phyloP scores from a whole-genome alignment of 1,139 yeast genomes.

The Yamadazyma kanchanaburiensis region DNA sequence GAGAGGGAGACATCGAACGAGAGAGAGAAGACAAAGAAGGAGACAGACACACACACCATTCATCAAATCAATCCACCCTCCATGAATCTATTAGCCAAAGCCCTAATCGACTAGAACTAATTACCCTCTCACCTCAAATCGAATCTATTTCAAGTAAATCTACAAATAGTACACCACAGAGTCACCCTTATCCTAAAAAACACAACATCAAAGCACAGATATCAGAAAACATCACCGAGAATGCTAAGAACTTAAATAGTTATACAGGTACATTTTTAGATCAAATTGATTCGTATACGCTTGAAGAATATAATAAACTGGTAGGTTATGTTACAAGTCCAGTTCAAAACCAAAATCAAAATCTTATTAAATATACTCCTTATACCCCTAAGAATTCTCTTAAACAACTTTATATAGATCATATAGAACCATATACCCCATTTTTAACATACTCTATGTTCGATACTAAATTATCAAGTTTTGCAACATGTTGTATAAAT shows the following conservation, averaged over 20 bases:
- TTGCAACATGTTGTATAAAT: slow-evolving; percentile 18
- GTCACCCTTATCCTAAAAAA: neutral
- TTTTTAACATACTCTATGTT: slow-evolving; percentile 14
- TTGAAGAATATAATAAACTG: slow-evolving; percentile 11
- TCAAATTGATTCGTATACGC: slow-evolving; percentile 11
- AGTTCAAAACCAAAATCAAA: neutral
- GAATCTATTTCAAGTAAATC: neutral
- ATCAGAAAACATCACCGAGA: slow-evolving; percentile 6
- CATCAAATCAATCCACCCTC: too few relatives aligned
- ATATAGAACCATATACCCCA: slow-evolving; percentile 19
- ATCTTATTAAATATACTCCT: neutral
- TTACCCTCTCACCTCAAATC: slow-evolving; percentile 1
- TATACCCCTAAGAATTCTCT: slow-evolving; percentile 1
- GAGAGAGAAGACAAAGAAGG: too few relatives aligned
- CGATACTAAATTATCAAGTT: slow-evolving; percentile 11
- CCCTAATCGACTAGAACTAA: too few relatives aligned
- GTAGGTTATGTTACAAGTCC: slow-evolving; percentile 1
- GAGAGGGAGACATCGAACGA: too few relatives aligned
- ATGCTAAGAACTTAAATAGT: slow-evolving; percentile 9
- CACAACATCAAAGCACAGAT: slow-evolving; percentile 1
- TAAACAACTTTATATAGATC: slow-evolving; percentile 11
- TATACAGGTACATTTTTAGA: slow-evolving; percentile 17
- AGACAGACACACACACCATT: too few relatives aligned
- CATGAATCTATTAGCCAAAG: too few relatives aligned
- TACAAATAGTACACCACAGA: neutral